Conservation (phyloP, 441 rosid species). For the Populus hybrid region DNA sequence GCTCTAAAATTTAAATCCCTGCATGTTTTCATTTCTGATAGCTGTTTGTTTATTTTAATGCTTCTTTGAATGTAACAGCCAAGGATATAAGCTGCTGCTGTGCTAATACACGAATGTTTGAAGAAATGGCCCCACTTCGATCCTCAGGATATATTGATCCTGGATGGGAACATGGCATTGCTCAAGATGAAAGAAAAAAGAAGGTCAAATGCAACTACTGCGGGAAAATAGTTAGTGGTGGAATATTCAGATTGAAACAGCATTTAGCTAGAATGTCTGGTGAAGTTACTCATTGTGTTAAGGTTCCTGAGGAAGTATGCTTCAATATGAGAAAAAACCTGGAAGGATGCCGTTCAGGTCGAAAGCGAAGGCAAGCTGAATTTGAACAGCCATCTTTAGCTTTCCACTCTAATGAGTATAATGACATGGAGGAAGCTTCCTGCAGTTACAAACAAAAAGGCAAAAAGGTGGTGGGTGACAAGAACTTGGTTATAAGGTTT, state of each 20-base stretch:
- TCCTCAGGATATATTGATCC: conserved; percentile 62
- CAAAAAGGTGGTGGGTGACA: conserved; percentile 46
- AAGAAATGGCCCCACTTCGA: conserved; percentile 60
- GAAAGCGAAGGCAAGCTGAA: conserved; percentile 51
- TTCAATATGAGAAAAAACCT: conserved; percentile 70
- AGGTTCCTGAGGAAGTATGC: conserved; percentile 70
- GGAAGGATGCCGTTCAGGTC: conserved; percentile 62
- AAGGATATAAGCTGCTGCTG: conserved; percentile 14
- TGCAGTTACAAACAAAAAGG: conserved; percentile 42
- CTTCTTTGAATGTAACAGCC: conserved; percentile 11
- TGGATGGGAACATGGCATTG: conserved; percentile 90
- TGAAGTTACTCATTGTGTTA: conserved; percentile 81
- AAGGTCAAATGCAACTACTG: conserved; percentile 87
- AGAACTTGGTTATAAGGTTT: conserved; percentile 39
- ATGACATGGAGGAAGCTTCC: conserved; percentile 38
- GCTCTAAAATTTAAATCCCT: neutral
- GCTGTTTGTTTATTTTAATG: conserved; percentile 5
- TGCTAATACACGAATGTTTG: conserved; percentile 23
- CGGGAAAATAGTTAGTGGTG: conserved; percentile 80
- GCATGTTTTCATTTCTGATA: neutral
- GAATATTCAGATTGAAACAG: conserved; percentile 81
- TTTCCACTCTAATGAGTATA: conserved; percentile 35
- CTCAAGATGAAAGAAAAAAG: conserved; percentile 83
- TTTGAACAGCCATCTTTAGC: conserved; percentile 43
- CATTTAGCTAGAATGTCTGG: conserved; percentile 82